A percentile compares a stretch with the other conserved stretches of the same genome.
Conservation (phyloP, 805 yeast genomes). For the Wickerhamomyces pijperi region DNA sequence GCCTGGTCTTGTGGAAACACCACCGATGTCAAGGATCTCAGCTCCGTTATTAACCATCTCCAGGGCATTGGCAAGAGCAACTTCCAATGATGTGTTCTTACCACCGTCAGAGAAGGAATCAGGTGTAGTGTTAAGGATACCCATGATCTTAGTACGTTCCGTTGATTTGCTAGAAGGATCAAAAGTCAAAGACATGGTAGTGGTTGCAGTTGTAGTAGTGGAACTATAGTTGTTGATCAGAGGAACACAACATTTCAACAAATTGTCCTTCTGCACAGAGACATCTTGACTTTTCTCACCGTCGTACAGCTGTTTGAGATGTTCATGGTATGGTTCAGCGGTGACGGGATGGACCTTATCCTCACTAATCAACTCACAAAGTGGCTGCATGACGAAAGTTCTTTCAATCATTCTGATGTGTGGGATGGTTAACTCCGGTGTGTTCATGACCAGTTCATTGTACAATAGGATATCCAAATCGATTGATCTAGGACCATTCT, state of each 20-base stretch:
- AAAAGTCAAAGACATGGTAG: conserved; percentile 20
- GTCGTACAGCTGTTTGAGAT: conserved; percentile 45
- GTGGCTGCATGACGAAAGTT: conserved; percentile 80
- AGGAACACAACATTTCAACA: conserved; percentile 42
- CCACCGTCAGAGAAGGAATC: conserved; percentile 96
- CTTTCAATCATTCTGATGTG: conserved; percentile 85
- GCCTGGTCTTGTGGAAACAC: conserved; percentile 88
- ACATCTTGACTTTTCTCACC: conserved; percentile 12
- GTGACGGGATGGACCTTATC: conserved; percentile 70
- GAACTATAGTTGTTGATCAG: conserved; percentile 19
- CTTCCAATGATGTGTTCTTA: conserved; percentile 23
- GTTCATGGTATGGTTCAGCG: conserved; percentile 68
- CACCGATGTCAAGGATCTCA: conserved; percentile 84
- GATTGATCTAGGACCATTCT: conserved; percentile 86
- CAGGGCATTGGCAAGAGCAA: conserved; percentile 34
- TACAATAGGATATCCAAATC: conserved; percentile 82
- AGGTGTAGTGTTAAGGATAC: conserved; percentile 80
- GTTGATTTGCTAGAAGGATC: conserved; percentile 33
- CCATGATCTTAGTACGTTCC: conserved; percentile 74
- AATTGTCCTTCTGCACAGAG: conserved; percentile 36
- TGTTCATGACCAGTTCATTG: conserved; percentile 37
- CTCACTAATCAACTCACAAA: conserved; percentile 69
- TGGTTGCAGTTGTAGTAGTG: too few relatives aligned
- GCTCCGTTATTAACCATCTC: conserved; percentile 49
- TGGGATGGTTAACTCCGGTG: conserved; percentile 59